These are phyloP conservation scores for Silybum marianum DNA, from an alignment of 129 eudicot species.

Conservation along the genomic window DNA sequence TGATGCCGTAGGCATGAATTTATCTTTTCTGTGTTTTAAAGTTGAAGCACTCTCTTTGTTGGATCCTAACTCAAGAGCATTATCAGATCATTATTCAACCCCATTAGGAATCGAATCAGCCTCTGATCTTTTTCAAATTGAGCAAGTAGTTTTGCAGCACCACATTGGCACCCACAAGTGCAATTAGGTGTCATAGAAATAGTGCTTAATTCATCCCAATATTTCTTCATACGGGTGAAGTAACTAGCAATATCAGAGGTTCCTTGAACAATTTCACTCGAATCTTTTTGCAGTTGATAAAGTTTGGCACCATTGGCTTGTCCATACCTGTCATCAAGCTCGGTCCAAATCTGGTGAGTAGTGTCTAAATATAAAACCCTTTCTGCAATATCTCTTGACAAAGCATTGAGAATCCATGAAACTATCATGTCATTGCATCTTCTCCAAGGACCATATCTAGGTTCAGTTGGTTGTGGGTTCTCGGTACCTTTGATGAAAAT, in stretches of 20 bases:
- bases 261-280: background rate
- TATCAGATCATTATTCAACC: background rate
- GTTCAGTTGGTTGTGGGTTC: background rate
- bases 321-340: background rate
- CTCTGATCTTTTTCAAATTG: background rate
- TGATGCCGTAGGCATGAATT: too few species aligned
- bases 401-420: constrained; percentile 6
- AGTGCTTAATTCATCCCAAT: background rate
- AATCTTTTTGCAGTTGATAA: background rate
- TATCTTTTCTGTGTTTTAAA: too few species aligned
- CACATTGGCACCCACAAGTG: background rate
- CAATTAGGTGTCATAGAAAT: background rate
- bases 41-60: too few species aligned
- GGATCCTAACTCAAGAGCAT: too few species aligned
- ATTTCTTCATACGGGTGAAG: background rate
- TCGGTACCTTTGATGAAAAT: background rate
- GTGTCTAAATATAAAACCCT: background rate
- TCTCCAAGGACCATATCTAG: background rate
- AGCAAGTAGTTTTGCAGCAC: background rate
- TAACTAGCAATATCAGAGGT: background rate
- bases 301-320: background rate
- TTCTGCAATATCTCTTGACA: background rate
- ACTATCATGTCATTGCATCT: constrained; percentile 12
- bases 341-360: background rate
- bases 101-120: background rate